phyloP scores from a whole-genome alignment of 2,329 filamentous ascomycete species.

The Tolypocladium endophyticum region DNA sequence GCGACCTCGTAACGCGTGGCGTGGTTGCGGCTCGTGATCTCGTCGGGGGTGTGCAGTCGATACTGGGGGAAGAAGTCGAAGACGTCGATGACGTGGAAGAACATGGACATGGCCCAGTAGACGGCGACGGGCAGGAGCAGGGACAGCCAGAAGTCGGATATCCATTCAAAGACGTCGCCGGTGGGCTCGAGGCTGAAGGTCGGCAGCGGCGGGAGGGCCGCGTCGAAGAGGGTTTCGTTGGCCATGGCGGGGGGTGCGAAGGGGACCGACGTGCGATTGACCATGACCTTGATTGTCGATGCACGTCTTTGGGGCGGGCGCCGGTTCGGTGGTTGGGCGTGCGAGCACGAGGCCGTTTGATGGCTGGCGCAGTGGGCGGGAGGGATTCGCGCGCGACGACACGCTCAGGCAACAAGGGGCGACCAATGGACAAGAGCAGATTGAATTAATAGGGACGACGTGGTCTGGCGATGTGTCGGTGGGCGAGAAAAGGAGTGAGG shows the following conservation, averaged over 20 bases:
- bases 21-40: constrained; percentile 79
- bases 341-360: background rate
- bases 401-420: background rate
- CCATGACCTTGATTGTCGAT: constrained; percentile 18
- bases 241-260: constrained; percentile 27
- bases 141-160: constrained; percentile 73
- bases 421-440: background rate
- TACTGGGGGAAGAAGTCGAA: constrained; percentile 84
- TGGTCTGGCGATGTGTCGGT: background rate
- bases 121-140: constrained; percentile 67
- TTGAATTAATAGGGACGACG: background rate
- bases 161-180: constrained; percentile 61
- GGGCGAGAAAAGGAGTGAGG: background rate
- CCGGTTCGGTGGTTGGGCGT: background rate
- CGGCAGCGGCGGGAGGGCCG: constrained; percentile 68
- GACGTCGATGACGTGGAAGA: constrained; percentile 82
- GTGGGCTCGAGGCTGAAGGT: constrained; percentile 63
- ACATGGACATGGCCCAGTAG: constrained; percentile 78
- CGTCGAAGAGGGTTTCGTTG: constrained; percentile 47
- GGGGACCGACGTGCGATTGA: constrained; percentile 22
- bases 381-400: background rate
- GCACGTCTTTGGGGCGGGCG: background rate
- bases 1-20: constrained; percentile 77
- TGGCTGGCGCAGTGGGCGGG: background rate
- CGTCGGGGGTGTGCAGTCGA: constrained; percentile 87